Percentiles rank a stretch among this genome's conserved stretches.
Conservation (phyloP, 2,329 filamentous ascomycete genomes). For the Fusarium sp. region DNA sequence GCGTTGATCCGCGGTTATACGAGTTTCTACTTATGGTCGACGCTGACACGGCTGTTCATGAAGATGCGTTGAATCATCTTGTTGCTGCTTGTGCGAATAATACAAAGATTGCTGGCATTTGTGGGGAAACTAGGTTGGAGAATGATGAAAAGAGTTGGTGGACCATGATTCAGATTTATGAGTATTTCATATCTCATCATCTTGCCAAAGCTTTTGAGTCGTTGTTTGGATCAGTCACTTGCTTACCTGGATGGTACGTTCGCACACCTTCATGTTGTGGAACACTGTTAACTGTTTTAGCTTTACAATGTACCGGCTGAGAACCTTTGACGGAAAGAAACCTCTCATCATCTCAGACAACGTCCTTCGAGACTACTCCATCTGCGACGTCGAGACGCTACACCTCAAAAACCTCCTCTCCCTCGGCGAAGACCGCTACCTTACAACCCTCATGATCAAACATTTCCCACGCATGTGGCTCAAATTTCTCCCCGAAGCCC, state of each 20-base stretch:
- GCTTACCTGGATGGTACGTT: constrained; percentile 96
- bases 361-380: constrained; percentile 85
- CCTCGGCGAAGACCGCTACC: constrained; percentile 94
- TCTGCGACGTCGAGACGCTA: constrained; percentile 89
- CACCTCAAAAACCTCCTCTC: constrained; percentile 96
- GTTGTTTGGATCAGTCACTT: constrained; percentile 96
- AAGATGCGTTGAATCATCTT: constrained; percentile 90
- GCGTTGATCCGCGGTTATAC: constrained; percentile 95
- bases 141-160: constrained; percentile 96
- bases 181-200: constrained; percentile 99
- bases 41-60: constrained; percentile 91
- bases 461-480: constrained; percentile 95
- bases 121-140: constrained; percentile 93
- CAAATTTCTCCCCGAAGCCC: constrained; percentile 94
- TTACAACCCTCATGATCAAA: constrained; percentile 98
- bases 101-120: constrained; percentile 95
- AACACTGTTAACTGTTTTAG: constrained; percentile 57
- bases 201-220: constrained; percentile 97
- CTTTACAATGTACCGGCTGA: constrained; percentile 98
- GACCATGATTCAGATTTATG: constrained; percentile 99
- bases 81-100: constrained; percentile 93
- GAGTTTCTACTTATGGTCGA: constrained; percentile 98
- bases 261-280: neutral
- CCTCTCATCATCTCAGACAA: constrained; percentile 92
- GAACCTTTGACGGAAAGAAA: constrained; percentile 91